Evolutionary conservation across 257 asterid species (phyloP), one percentile per base, ranked within the genome.

Genomic region (Przewalskia tangutica): DNA sequence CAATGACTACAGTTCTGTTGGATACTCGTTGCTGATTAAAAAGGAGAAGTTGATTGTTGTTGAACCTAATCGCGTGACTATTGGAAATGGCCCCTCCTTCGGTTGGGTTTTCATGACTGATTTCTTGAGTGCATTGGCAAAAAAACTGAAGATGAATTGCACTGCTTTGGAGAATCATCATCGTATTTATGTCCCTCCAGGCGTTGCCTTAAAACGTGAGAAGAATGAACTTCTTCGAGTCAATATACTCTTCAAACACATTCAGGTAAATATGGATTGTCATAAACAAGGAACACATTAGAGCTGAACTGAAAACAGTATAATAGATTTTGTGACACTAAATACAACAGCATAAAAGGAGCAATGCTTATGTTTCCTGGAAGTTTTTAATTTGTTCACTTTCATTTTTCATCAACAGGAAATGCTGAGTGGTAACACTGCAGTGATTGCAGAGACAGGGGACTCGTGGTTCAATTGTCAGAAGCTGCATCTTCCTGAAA

Each of bases 101-200:
- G 88, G 88, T 20, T 85, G 88, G 86, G 86, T 85, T 32, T 83
- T 85, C 78, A 85, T 85, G 88, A 77, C 59, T 2, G 88, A 85
- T 2, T 85, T 85, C 67, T 64, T 83, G 82, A 53, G 84, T 38
- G 83, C 81, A 64, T 44, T 85, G 82, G 65, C 88, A 54, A 80
- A 85, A 70, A 85, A 80, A 55, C 38, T 85, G 60, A 85, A 83
- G 75, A 82, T 80, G 12, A 85, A 85, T 63, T 55, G 38, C 75
- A 85, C 88, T 1, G 88, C 86, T 10, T 53, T 82, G 86, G 88
- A 85, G 76, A 85, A 85, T 56, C 81, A 83, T 36, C 77, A 50
- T 32, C 80, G 88, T 48, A 85, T 85, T 23, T 85, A 82, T 79
- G 84, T 85, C 59, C 88, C 88, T 85, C 81, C 84, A 3, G 88